A percentile compares a stretch with the other conserved stretches of the same genome.
Conservation (phyloP, 2,329 filamentous ascomycete species). For the Fusarium sulawesiense region DNA sequence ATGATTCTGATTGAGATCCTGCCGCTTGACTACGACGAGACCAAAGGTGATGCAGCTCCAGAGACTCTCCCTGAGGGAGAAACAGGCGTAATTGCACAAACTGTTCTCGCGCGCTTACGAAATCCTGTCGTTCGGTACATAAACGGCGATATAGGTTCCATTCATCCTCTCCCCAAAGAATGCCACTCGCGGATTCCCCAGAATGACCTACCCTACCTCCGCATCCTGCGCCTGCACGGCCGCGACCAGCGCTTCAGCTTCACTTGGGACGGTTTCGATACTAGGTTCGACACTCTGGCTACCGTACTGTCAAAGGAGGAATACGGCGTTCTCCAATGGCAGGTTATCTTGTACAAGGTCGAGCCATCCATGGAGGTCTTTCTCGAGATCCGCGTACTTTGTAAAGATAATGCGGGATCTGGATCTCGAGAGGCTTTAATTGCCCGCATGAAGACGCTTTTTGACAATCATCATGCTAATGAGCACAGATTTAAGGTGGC, state of each 20-base stretch:
- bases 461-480: conserved; percentile 42
- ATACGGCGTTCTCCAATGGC: conserved; percentile 55
- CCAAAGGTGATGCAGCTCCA: not conserved
- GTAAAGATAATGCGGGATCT: not conserved
- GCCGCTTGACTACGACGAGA: conserved; percentile 33
- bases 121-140: conserved; percentile 59
- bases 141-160: conserved; percentile 56
- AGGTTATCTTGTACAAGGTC: conserved; percentile 52
- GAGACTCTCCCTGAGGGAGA: conserved; percentile 48
- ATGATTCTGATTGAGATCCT: conserved; percentile 54
- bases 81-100: conserved; percentile 55
- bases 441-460: conserved; percentile 40
- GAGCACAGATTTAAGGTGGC: conserved; percentile 50
- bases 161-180: conserved; percentile 50
- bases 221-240: conserved; percentile 54
- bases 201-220: conserved; percentile 42
- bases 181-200: conserved; percentile 33
- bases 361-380: conserved; percentile 41
- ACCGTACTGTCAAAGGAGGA: conserved; percentile 39
- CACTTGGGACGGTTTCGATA: conserved; percentile 53
- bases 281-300: conserved; percentile 51
- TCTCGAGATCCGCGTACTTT: conserved; percentile 46
- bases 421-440: conserved; percentile 30
- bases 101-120: conserved; percentile 54
- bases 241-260: conserved; percentile 59